phyloP scores from a whole-genome alignment of 768 basidiomycete genomes.

The Tubosaeta sp. region DNA sequence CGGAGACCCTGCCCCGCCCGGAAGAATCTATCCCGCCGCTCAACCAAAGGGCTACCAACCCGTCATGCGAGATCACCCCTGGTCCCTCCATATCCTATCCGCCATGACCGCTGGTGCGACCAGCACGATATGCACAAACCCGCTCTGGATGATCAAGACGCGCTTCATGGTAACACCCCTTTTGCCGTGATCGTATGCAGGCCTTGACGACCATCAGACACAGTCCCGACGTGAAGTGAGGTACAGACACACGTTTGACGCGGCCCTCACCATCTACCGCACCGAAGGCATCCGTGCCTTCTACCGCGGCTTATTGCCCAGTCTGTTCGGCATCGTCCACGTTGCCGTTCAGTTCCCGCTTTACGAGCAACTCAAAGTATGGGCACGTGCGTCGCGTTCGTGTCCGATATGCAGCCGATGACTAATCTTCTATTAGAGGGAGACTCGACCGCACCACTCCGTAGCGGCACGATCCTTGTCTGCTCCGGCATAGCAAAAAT shows the following conservation, averaged over 20 bases:
- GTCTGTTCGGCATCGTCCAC: slow-evolving; percentile 86
- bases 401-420: background rate
- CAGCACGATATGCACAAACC: slow-evolving; percentile 92
- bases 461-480: slow-evolving; percentile 59
- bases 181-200: background rate
- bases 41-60: slow-evolving; percentile 86
- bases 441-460: slow-evolving; percentile 28
- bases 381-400: slow-evolving; percentile 63
- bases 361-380: slow-evolving; percentile 87
- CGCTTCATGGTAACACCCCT: slow-evolving; percentile 81
- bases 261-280: slow-evolving; percentile 84
- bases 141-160: slow-evolving; percentile 98
- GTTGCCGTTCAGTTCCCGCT: slow-evolving; percentile 98
- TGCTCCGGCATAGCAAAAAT: slow-evolving; percentile 96
- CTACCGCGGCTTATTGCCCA: slow-evolving; percentile 93
- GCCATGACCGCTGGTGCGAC: slow-evolving; percentile 95
- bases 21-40: slow-evolving; percentile 72
- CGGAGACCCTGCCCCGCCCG: slow-evolving; percentile 32
- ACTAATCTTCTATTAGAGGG: slow-evolving; percentile 21
- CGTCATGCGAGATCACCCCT: slow-evolving; percentile 72
- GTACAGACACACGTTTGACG: slow-evolving; percentile 89
- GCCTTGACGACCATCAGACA: slow-evolving; percentile 47
- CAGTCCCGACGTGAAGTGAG: slow-evolving; percentile 74
- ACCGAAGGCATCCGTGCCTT: slow-evolving; percentile 85
- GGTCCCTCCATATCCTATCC: slow-evolving; percentile 86